Base-by-base conservation (phyloP, 345 rosid genomes). In the Lagerstroemia speciosa region DNA sequence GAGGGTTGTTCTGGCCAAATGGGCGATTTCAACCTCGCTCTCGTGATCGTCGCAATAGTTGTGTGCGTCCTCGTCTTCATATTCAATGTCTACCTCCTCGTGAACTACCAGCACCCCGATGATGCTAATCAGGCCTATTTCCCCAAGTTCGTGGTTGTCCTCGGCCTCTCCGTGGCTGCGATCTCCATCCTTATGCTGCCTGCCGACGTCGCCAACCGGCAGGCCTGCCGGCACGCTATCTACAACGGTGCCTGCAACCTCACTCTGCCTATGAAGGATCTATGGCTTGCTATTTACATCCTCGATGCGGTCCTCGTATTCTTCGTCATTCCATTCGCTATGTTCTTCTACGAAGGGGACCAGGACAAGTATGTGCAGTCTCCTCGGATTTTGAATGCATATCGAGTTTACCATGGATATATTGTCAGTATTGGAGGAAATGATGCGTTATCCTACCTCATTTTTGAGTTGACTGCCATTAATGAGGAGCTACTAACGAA, bases 1-100 rank as follows among this genome's bases (percentile, higher is more conserved):
- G 46, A 41, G 46, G 46, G 58, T 52, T 52, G 29, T 38, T 29
- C 50, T 22, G 3, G 58, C 77, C 55, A 78, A 67, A 94, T 94
- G 99, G 92, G 98, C 83, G 99, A 94, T 86, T 94, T 94, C 75
- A 94, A 94, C 77, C 97, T 94, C 87, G 98, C 99, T 80, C 87
- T 94, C 80, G 89, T 94, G 77, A 88, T 94, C 75, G 97, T 94
- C 61, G 99, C 98, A 64, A 79, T 90, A 63, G 89, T 94, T 24
- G 87, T 94, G 26, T 91, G 98, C 82, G 80, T 92, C 71, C 69
- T 94, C 72, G 99, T 94, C 37, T 82, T 92, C 75, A 68, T 94
- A 64, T 89, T 89, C 83, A 94, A 93, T 77, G 84, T 94, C 60
- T 94, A 94, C 75, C 96, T 94, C 16, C 98, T 94, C 69, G 92